Evolutionary conservation across 2,329 filamentous ascomycete species (phyloP).

Genomic region (Talaromyces sp.): DNA sequence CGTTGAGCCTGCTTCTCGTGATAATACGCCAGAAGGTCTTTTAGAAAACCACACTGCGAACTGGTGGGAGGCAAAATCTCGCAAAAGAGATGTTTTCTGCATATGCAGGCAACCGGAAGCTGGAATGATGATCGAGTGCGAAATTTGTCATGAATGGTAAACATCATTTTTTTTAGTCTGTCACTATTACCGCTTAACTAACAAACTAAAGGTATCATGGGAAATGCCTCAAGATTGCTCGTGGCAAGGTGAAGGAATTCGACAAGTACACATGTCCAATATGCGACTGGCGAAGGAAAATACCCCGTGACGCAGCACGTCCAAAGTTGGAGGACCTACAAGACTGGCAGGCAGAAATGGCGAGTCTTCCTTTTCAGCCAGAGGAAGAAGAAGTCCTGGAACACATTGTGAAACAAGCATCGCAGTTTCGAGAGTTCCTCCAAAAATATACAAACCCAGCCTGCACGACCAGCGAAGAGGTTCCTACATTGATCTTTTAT

Average conservation of each 20-base stretch:
- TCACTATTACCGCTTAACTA: not conserved
- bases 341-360: constrained; percentile 77
- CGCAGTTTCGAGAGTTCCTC: constrained; percentile 78
- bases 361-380: constrained; percentile 80
- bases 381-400: constrained; percentile 85
- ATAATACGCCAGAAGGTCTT: constrained; percentile 60
- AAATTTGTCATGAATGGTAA: constrained; percentile 95
- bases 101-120: constrained; percentile 91
- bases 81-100: constrained; percentile 81
- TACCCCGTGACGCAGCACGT: constrained; percentile 89
- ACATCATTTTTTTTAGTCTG: constrained; percentile 25
- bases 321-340: constrained; percentile 90
- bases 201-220: constrained; percentile 74
- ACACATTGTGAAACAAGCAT: constrained; percentile 81
- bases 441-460: constrained; percentile 74
- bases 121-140: constrained; percentile 99
- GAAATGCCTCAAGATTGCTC: constrained; percentile 94
- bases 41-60: constrained; percentile 37
- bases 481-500: constrained; percentile 88
- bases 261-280: constrained; percentile 98
- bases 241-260: constrained; percentile 96
- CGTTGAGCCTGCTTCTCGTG: constrained; percentile 85
- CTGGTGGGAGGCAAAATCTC: constrained; percentile 47
- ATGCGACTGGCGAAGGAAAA: constrained; percentile 95
- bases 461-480: constrained; percentile 76